Evolutionary conservation across 257 asterid species (phyloP), one percentile per base, ranked within the genome.

Genomic region (Verbascum thapsus): DNA sequence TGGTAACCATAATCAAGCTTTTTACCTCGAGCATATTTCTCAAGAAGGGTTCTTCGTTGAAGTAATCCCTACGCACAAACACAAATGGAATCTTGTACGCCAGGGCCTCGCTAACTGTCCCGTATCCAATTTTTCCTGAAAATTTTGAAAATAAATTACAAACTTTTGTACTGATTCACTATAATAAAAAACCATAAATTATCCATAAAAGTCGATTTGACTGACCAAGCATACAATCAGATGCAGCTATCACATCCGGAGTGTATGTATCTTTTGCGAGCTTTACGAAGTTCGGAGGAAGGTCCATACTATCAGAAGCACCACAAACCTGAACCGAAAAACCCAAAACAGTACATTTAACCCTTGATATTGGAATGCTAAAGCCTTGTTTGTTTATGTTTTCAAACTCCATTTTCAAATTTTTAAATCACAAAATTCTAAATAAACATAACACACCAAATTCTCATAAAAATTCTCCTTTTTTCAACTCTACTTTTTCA

Each of bases 181-280:
- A 40, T 17, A 62, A 15, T 45, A 43, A 16, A 66, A 65, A 53
- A 51, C 8, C 8, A 70, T 10, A 49, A 56, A 15, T 30, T n/a
- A 42, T 15, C 9, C 11, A 15, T 10, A 60, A 13, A 66, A 53
- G 53, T n/a, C 20, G 32, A 58, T 23, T 17, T 17, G 54, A 79
- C 90, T 72, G 52, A 94, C 99, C 99, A 66, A 94, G 96, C 99
- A 94, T 94, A 83, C 99, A 94, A 64, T 94, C 99, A 30, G 99
- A 94, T 63, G 97, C 97, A 39, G 96, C 99, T 73, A 94, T 94
- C 41, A 85, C 48, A 64, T 94, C 97, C 35, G 99, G 99, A 49
- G 99, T 94, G 71, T 94, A 94, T 1, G 83, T 77, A 81, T 94
- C 96, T 82, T 83, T 90, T 56, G 91, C 81, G 38, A 94, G 92